Evolutionary conservation across 441 rosid genomes (phyloP).

Genomic region (Dalechampia spathulata): DNA sequence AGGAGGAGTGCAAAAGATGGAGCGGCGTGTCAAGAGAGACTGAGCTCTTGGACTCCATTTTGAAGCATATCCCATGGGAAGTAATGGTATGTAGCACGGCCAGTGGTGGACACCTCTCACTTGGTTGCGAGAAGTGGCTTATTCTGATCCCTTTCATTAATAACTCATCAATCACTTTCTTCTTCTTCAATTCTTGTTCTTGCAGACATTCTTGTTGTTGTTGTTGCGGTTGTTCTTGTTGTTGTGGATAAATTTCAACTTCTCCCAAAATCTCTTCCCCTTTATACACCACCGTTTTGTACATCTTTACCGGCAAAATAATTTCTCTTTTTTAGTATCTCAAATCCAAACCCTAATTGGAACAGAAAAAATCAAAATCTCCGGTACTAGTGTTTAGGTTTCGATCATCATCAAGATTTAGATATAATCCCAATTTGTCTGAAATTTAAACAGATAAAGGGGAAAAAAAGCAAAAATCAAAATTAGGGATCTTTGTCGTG

Average conservation of each 20-base stretch:
- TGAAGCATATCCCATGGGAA: constrained; percentile 74
- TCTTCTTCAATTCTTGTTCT: constrained; percentile 31
- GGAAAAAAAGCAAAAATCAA: constrained; percentile 12
- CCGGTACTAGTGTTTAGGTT: neutral
- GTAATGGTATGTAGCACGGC: constrained; percentile 75
- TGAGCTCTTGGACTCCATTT: constrained; percentile 69
- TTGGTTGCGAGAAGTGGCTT: constrained; percentile 50
- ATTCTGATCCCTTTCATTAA: constrained; percentile 60
- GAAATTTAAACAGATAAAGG: too few relatives aligned
- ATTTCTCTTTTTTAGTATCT: neutral
- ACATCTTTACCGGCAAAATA: too few relatives aligned
- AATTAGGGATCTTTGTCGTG: constrained; percentile 18
- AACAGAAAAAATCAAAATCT: neutral
- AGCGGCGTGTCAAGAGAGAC: constrained; percentile 42
- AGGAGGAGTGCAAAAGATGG: constrained; percentile 60
- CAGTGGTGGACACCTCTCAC: constrained; percentile 96
- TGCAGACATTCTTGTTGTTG: constrained; percentile 28
- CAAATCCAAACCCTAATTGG: constrained; percentile 5
- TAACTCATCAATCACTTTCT: constrained; percentile 34
- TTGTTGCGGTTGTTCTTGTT: constrained; percentile 28
- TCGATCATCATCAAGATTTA: constrained; percentile 22
- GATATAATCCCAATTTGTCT: constrained; percentile 28
- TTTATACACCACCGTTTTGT: constrained; percentile 60
- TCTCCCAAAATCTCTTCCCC: constrained; percentile 70
- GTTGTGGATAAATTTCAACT: constrained; percentile 64